phyloP scores from a whole-genome alignment of 2,329 filamentous ascomycete species.

The Dactylonectria estremocensis region DNA sequence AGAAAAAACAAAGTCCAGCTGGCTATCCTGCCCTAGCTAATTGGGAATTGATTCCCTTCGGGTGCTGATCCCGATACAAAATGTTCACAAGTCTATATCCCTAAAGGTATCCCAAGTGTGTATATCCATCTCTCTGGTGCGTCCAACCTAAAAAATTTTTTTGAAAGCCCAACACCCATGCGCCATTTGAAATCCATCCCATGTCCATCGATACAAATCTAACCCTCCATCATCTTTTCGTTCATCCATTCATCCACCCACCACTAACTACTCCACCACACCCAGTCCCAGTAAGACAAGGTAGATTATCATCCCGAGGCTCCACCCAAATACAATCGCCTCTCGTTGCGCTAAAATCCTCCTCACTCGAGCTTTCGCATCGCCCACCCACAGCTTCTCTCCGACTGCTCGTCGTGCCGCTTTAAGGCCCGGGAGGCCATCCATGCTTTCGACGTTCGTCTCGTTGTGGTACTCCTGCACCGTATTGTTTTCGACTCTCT shows the following conservation, averaged over 20 bases:
- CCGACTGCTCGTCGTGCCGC: constrained; percentile 66
- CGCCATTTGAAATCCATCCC: constrained; percentile 27
- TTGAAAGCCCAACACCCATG: constrained; percentile 27
- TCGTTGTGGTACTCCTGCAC: constrained; percentile 69
- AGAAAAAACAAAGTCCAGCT: constrained; percentile 21
- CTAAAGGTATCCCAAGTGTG: constrained; percentile 19
- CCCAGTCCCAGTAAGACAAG: constrained; percentile 44
- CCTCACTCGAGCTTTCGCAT: constrained; percentile 50
- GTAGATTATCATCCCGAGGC: constrained; percentile 51
- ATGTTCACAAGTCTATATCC: constrained; percentile 29
- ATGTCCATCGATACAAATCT: constrained; percentile 25
- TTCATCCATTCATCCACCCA: constrained; percentile 34
- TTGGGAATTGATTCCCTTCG: constrained; percentile 43
- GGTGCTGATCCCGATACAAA: constrained; percentile 39
- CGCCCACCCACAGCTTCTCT: constrained; percentile 62
- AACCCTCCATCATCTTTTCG: constrained; percentile 21
- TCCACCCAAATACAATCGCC: constrained; percentile 53
- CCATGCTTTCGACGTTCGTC: constrained; percentile 70
- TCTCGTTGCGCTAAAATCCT: constrained; percentile 51
- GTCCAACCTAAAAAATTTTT: constrained; percentile 19
- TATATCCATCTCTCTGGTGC: constrained; percentile 26
- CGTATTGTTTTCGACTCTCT: constrained; percentile 64
- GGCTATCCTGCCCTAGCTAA: constrained; percentile 39
- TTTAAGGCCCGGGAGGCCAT: constrained; percentile 71
- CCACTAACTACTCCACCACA: constrained; percentile 37